Percentiles rank a stretch among this genome's conserved stretches.
Conservation (phyloP, 768 basidiomycete genomes). For the Leccinum uliginosum region DNA sequence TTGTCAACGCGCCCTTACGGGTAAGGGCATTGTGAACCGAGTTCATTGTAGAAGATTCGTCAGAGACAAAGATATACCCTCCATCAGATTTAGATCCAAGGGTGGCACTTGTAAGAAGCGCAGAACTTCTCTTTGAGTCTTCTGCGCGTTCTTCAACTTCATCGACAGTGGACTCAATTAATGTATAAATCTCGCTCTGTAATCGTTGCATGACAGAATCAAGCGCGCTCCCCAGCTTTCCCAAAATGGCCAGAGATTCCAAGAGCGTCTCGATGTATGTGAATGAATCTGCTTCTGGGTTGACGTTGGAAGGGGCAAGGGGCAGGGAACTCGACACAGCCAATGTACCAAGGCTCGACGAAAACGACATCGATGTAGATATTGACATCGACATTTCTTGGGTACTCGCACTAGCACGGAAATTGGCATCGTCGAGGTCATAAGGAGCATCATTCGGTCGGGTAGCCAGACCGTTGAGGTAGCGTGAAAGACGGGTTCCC, state of each 20-base stretch:
- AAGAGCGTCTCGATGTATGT: constrained; percentile 88
- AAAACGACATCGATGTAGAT: constrained; percentile 22
- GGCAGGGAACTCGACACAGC: constrained; percentile 18
- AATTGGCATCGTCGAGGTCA: constrained; percentile 48
- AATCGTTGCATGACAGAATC: constrained; percentile 83
- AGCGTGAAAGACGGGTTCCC: constrained; percentile 54
- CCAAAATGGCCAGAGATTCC: constrained; percentile 89
- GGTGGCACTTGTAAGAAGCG: constrained; percentile 31
- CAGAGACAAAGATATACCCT: constrained; percentile 45
- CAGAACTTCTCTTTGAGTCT: constrained; percentile 55
- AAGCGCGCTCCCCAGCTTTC: constrained; percentile 78
- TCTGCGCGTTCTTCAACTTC: constrained; percentile 92
- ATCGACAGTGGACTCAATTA: constrained; percentile 83
- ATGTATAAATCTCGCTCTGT: constrained; percentile 72
- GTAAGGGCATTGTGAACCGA: constrained; percentile 26
- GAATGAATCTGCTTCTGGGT: constrained; percentile 93
- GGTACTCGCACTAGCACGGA: constrained; percentile 16
- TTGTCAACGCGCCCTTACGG: constrained; percentile 28
- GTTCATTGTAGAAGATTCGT: constrained; percentile 13
- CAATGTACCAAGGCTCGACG: constrained; percentile 21
- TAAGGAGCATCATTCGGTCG: constrained; percentile 78
- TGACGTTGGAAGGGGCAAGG: constrained; percentile 33
- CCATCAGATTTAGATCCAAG: constrained; percentile 45
- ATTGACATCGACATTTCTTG: constrained; percentile 21
- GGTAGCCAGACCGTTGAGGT: constrained; percentile 57